Base-by-base conservation (phyloP, 768 basidiomycete genomes). In the Coprinopsis strossmayeri region DNA sequence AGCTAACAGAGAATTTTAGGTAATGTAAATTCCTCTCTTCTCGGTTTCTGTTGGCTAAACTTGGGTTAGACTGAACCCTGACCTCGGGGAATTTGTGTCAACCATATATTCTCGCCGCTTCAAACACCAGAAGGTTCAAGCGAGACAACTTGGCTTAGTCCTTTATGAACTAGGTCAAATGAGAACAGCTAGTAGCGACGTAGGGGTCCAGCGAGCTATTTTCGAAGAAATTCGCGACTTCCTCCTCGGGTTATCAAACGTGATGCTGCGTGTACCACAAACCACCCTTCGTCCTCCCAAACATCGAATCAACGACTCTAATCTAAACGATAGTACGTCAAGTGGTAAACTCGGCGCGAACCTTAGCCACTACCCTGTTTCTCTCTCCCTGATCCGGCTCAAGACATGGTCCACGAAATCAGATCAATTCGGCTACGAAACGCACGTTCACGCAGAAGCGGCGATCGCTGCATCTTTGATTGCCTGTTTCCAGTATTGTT, bases 1-100 rank as follows among this genome's bases (percentile, higher is more conserved):
- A 77, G 50, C 55, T 78, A 35, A 74, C 71, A 0, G 76, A 78
- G 49, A 77, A 76, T 48, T 78, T 77, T 55, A 62, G 75, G 73
- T 73, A 45, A 5, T 5, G 61, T 49, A n/a, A 26, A n/a, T n/a
- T 18, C 12, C 18, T 24, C 24, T 48, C 37, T 11, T 11, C 11
- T 21, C 11, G 27, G 21, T 25, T 15, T 38, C 11, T 24, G 21
- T 28, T 23, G 12, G 25, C 21, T 1, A 17, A 39, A 25, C 27
- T 27, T 5, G 2, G 17, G 17, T 43, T 51, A 77, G 75, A 37
- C 59, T 78, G 38, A 78, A 77, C 49, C 69, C 73, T 2, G 76
- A 78, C 49, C 61, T 78, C 7, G 74, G 74, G n/a, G 72, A 73
- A 44, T 78, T 77, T 52, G 70, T 78, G 3, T 71, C 74, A 0